Percentiles rank a stretch among this genome's conserved stretches.
phyloP scores from a whole-genome alignment of 164 flowering plant genomes.

The Umbilicus rupestris region DNA sequence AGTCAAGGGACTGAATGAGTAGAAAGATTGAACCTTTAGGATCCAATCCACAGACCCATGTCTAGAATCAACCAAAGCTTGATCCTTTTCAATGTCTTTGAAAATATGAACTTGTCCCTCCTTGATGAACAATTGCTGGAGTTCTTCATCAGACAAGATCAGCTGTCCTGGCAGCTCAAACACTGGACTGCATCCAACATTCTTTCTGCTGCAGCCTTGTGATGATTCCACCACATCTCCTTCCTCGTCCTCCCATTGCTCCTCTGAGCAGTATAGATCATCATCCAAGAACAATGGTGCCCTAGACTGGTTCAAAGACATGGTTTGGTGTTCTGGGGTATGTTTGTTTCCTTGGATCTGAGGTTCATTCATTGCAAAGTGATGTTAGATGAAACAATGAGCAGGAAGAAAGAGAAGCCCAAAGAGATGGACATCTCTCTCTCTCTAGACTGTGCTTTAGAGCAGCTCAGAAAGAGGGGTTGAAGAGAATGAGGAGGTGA shows the following conservation, averaged over 20 bases:
- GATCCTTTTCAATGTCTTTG: background rate
- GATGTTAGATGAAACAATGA: background rate
- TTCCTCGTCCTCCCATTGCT: slow-evolving; percentile 2
- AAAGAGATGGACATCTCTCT: background rate
- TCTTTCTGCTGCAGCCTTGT: background rate
- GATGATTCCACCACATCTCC: background rate
- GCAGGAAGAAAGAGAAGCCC: background rate
- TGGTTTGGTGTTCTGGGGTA: background rate
- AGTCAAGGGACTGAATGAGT: background rate
- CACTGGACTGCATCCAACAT: background rate
- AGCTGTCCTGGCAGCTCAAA: slow-evolving; percentile 4
- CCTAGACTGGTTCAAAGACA: background rate
- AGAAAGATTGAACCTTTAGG: background rate
- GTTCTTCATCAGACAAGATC: background rate
- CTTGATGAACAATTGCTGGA: background rate
- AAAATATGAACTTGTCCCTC: background rate
- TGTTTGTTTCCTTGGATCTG: background rate
- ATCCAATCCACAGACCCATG: slow-evolving; percentile 8
- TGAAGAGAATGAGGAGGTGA: background rate
- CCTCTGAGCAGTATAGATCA: background rate
- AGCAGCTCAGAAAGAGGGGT: too few species aligned
- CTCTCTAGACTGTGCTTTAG: background rate
- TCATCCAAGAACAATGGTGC: background rate
- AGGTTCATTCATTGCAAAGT: background rate
- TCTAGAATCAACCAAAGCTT: slow-evolving; percentile 6